Evolutionary conservation across 805 yeast genomes (phyloP).

Genomic region (Metschnikowia kofuensis): DNA sequence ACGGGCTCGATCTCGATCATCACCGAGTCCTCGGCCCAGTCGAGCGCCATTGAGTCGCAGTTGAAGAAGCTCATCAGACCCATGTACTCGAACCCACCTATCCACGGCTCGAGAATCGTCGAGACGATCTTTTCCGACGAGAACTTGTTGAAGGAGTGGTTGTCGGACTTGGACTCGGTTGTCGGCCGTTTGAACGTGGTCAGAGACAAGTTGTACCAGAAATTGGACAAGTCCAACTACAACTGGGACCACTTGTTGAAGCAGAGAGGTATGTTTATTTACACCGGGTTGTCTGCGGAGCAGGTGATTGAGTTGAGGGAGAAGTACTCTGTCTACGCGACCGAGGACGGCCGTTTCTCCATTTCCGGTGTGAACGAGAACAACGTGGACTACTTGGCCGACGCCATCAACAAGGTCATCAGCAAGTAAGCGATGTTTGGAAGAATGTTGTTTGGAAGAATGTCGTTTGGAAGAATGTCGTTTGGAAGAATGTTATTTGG

Average conservation of each 20-base stretch:
- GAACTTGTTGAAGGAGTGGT: conserved; percentile 70
- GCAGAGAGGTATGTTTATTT: conserved; percentile 97
- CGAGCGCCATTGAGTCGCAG: conserved; percentile 67
- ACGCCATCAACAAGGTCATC: conserved; percentile 54
- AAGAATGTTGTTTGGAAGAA: not conserved
- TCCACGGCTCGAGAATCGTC: conserved; percentile 89
- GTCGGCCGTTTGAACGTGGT: conserved; percentile 73
- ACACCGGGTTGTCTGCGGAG: conserved; percentile 70
- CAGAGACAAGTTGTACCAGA: conserved; percentile 60
- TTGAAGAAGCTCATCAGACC: conserved; percentile 82
- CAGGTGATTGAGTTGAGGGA: conserved; percentile 71
- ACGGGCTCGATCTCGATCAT: conserved; percentile 76
- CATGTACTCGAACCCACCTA: conserved; percentile 89
- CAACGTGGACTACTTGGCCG: conserved; percentile 74
- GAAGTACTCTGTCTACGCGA: conserved; percentile 77
- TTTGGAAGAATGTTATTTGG: too few species aligned
- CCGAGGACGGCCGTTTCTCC: conserved; percentile 88
- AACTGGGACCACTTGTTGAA: conserved; percentile 83
- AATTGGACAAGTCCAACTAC: conserved; percentile 59
- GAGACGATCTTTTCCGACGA: conserved; percentile 66
- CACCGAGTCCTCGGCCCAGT: conserved; percentile 52
- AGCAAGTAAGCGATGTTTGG: conserved; percentile 16
- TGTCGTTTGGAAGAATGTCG: too few species aligned
- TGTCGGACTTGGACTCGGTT: conserved; percentile 72
- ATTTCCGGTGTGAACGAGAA: conserved; percentile 81